Percentiles rank a stretch among this genome's conserved stretches.
These are phyloP conservation scores for Daedaleopsis sinensis DNA, from an alignment of 768 basidiomycete species.

Conservation along the genomic window DNA sequence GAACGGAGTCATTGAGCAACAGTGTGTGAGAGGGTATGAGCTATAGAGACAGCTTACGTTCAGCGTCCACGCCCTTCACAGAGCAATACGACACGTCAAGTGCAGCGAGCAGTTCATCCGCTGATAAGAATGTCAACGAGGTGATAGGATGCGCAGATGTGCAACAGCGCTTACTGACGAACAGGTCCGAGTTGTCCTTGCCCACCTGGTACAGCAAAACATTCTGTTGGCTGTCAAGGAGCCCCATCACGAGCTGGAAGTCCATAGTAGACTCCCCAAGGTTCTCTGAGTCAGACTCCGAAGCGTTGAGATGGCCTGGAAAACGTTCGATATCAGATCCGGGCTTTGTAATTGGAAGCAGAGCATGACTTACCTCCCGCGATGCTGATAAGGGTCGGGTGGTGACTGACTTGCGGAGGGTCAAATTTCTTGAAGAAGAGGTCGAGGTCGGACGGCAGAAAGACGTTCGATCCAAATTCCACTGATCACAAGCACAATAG, in stretches of 20 bases:
- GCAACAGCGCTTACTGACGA: too few species aligned
- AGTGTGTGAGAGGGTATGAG: too few species aligned
- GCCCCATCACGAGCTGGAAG: constrained; percentile 44
- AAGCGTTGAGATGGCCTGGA: not conserved
- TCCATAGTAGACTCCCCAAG: constrained; percentile 45
- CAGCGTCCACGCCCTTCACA: constrained; percentile 47
- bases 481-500: constrained; percentile 30
- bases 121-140: too few species aligned
- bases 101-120: constrained; percentile 49
- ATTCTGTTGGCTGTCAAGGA: constrained; percentile 29
- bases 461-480: constrained; percentile 44
- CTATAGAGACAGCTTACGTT: constrained; percentile 36
- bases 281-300: too few species aligned
- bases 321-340: too few species aligned
- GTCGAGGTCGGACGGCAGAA: constrained; percentile 44
- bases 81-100: constrained; percentile 45
- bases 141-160: too few species aligned
- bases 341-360: too few species aligned
- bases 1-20: constrained; percentile 18
- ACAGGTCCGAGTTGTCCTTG: too few species aligned
- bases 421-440: constrained; percentile 44
- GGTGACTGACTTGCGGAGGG: constrained; percentile 37
- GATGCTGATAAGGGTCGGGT: constrained; percentile 37
- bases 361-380: constrained; percentile 42
- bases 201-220: constrained; percentile 27